Evolutionary conservation across 108 stramenopile genomes (phyloP), one percentile per base, ranked within the genome.

Genomic region (Nannochloropsis oceanica): DNA sequence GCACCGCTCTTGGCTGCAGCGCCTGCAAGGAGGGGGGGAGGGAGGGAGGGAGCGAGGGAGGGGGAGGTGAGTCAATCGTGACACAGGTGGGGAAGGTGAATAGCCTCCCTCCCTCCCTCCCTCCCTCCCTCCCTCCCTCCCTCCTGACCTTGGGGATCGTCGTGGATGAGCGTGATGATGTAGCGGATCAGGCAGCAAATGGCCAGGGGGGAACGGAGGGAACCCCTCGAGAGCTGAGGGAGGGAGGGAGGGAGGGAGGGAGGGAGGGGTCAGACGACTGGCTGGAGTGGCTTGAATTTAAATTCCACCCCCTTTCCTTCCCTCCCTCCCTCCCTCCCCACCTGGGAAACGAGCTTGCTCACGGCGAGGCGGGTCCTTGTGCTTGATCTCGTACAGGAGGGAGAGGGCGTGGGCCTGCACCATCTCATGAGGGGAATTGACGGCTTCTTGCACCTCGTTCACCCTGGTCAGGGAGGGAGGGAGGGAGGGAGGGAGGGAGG

Each of bases 331-430:
- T 50, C 46, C 46, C 46, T 50, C 46, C 46, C 13, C 46, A 50
- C 46, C 46, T 50, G 46, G 12, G 93, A 86, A 43, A 99, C 96
- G 81, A 98, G 92, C 87, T 98, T 98, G 89, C 95, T 94, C 73
- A 99, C 93, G 14, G 97, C 99, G 24, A 99, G 94, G 27, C 93
- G 92, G n/a, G 92, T 99, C 99, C 86, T 96, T 95, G 26, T 93
- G 92, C 91, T 99, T 99, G 93, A 98, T 96, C 88, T 96, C 93
- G 90, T 99, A 99, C 24, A 99, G 93, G n/a, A 99, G 93, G 84
- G 97, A 94, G 89, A 99, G 95, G 27, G 97, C 99, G 85, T 99
- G 99, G 91, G 95, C 98, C 92, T 95, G 98, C 7, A 99, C 98
- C 98, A 99, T 99, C 87, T 97, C 97, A 88, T 95, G 92, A 5